Conservation (phyloP, 495 filamentous ascomycete species). For the Aspergillus olivimuriae region DNA sequence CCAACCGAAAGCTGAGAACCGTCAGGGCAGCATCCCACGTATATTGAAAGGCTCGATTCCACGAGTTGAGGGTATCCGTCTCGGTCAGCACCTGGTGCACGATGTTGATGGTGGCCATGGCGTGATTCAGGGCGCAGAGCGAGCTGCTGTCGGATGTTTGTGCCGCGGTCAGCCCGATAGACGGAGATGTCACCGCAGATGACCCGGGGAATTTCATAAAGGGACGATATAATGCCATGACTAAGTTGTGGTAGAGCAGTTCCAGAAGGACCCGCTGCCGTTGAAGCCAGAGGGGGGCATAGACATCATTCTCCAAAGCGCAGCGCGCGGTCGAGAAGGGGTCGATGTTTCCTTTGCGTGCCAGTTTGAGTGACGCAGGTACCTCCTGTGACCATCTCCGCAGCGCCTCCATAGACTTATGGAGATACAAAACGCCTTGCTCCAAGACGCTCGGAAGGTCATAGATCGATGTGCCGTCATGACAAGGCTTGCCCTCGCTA, state of each 20-base stretch:
- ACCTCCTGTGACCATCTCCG: conserved; percentile 32
- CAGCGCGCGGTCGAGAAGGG: not conserved
- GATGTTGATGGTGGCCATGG: conserved; percentile 40
- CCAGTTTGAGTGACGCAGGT: conserved; percentile 27
- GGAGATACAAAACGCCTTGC: conserved; percentile 25
- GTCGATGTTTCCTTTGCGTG: conserved; percentile 19
- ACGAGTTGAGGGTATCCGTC: conserved; percentile 39
- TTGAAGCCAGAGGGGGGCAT: conserved; percentile 22
- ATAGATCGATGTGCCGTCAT: conserved; percentile 14
- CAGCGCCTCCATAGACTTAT: conserved; percentile 16
- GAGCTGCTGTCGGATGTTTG: too few species aligned
- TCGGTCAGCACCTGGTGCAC: conserved; percentile 41
- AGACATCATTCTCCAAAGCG: not conserved
- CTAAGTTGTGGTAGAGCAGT: conserved; percentile 20
- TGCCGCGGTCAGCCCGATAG: not conserved
- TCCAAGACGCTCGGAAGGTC: conserved; percentile 8
- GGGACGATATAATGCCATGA: conserved; percentile 18
- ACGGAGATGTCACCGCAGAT: not conserved
- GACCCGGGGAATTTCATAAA: conserved; percentile 17
- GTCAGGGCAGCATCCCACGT: conserved; percentile 47
- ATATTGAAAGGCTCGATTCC: conserved; percentile 41
- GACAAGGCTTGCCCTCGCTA: too few species aligned
- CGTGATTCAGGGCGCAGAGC: conserved; percentile 40
- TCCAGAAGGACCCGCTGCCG: conserved; percentile 23
- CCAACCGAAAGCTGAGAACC: conserved; percentile 41